phyloP scores from a whole-genome alignment of 768 basidiomycete genomes.

The Lactarius quietus region DNA sequence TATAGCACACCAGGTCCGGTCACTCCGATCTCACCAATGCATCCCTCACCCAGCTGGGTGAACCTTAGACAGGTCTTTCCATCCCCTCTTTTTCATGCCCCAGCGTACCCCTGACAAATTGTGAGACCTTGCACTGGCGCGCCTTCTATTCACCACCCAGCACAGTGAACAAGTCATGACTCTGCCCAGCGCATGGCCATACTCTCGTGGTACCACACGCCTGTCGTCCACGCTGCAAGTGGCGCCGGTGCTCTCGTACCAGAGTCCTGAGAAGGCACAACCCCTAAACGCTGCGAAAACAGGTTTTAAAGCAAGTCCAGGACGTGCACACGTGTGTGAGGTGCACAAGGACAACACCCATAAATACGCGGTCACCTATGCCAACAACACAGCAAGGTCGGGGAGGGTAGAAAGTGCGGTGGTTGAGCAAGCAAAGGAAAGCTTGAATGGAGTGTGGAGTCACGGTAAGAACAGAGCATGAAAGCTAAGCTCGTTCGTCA shows the following conservation, averaged over 20 bases:
- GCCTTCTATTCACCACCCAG: conserved; percentile 39
- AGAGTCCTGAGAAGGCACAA: not conserved
- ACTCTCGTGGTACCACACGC: conserved; percentile 62
- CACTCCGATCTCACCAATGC: not conserved
- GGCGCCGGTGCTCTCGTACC: conserved; percentile 36
- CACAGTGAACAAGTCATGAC: conserved; percentile 46
- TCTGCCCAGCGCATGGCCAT: conserved; percentile 55
- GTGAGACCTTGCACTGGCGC: not conserved
- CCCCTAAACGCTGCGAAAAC: not conserved
- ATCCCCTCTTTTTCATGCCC: not conserved
- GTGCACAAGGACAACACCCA: conserved; percentile 84
- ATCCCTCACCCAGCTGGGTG: conserved; percentile 8
- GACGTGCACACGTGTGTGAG: conserved; percentile 38
- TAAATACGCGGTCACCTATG: conserved; percentile 93
- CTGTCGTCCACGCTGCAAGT: conserved; percentile 65
- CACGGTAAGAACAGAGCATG: conserved; percentile 79
- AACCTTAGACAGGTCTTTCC: not conserved
- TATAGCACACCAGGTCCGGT: not conserved
- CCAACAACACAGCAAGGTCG: too few relatives aligned
- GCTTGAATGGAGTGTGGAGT: conserved; percentile 75
- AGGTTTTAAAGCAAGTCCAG: conserved; percentile 5
- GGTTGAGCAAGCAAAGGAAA: conserved; percentile 69
- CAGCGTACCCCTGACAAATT: conserved; percentile 24
- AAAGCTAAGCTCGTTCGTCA: conserved; percentile 72
- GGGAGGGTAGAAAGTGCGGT: conserved; percentile 48